Base-by-base conservation (phyloP, 805 yeast species). In the Candida nonsorbophila region DNA sequence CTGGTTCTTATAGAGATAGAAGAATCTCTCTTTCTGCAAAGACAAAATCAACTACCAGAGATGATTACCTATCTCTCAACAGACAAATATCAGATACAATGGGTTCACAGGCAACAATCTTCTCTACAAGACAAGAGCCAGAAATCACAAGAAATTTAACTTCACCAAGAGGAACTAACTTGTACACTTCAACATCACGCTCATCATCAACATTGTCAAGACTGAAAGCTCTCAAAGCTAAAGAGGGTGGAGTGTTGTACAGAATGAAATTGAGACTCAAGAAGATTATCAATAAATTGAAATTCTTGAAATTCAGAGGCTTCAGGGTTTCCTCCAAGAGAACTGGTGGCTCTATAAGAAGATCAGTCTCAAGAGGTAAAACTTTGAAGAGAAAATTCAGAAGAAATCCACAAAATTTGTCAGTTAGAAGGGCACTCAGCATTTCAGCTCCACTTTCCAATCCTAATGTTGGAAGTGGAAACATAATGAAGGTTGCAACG, bases 21-120 rank as follows among this genome's bases (percentile, higher is more conserved):
- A n/a, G n/a, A n/a, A n/a, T n/a, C n/a, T n/a, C n/a, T n/a, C n/a
- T n/a, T n/a, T n/a, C n/a, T n/a, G n/a, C n/a, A n/a, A n/a, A n/a
- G n/a, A n/a, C n/a, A n/a, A n/a, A n/a, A n/a, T n/a, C n/a, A n/a
- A n/a, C n/a, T n/a, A n/a, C n/a, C n/a, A n/a, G n/a, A n/a, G n/a
- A n/a, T n/a, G n/a, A n/a, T n/a, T n/a, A 21, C n/a, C 14, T n/a
- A n/a, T n/a, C n/a, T n/a, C n/a, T 40, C 17, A 21, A 25, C 16
- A 19, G 40, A 16, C 34, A 40, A 26, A 55, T 59, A 20, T 56
- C 66, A 26, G 47, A 51, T 24, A 55, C 61, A 30, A 53, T 56
- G 63, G 67, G 60, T 4, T 61, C 68, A 0, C 69, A 62, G 37
- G 69, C 65, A 15, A 64, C 71, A 0, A 63, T 63, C 20, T 63